Evolutionary conservation across 352 stramenopile species (phyloP).

Genomic region (Phytophthora multivora): DNA sequence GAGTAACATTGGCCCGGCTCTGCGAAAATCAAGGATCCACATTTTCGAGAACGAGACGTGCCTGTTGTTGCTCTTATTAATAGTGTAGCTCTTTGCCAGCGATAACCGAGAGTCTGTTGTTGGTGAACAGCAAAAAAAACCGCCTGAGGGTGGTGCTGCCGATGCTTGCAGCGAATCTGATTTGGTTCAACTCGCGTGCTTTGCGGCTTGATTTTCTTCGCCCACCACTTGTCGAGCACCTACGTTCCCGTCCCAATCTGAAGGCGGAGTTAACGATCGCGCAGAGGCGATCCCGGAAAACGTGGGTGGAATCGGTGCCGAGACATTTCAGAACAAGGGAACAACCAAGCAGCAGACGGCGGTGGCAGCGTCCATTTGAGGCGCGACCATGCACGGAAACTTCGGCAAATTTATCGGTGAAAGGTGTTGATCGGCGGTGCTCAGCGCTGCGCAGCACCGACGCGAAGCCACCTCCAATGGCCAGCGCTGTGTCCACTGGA

Average conservation of each 20-base stretch:
- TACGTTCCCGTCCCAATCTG: neutral
- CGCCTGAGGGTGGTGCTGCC: neutral
- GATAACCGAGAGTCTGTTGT: neutral
- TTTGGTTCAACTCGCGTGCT: constrained; percentile 6
- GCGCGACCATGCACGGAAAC: neutral
- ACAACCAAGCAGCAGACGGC: constrained; percentile 13
- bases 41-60: constrained; percentile 3
- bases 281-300: constrained; percentile 1
- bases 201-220: constrained; percentile 15
- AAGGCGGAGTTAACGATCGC: neutral
- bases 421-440: neutral
- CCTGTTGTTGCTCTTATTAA: neutral
- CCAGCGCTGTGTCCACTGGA: neutral
- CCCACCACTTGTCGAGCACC: neutral
- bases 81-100: neutral
- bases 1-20: neutral
- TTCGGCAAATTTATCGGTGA: neutral
- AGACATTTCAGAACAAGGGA: constrained; percentile 14
- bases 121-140: neutral
- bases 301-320: neutral
- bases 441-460: no score
- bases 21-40: constrained; percentile 4
- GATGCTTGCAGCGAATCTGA: neutral
- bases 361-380: constrained; percentile 7
- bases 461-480: neutral